Conservation (phyloP, 2,329 filamentous ascomycete genomes). For the Phialophora verrucosa region DNA sequence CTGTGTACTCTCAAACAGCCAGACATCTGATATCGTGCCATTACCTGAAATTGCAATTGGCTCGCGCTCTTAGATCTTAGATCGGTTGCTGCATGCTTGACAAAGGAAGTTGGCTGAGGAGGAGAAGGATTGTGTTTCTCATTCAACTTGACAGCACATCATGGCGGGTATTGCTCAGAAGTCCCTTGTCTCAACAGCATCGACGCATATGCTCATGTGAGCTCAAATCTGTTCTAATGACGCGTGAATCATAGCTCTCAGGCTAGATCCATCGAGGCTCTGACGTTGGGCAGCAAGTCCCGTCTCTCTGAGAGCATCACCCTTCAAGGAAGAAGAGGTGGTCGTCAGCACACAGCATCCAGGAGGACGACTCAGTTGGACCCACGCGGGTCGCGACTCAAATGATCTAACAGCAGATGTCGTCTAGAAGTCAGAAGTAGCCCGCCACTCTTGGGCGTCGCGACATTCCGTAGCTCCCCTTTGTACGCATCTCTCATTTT, state of each 20-base stretch:
- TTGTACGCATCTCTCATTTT: slow-evolving; percentile 28
- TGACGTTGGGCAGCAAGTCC: slow-evolving; percentile 1
- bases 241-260: slow-evolving; percentile 20
- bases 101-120: neutral
- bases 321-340: neutral
- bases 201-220: slow-evolving; percentile 18
- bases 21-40: neutral
- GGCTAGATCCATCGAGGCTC: slow-evolving; percentile 4
- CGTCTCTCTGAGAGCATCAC: neutral
- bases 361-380: neutral
- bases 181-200: neutral
- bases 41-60: neutral
- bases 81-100: neutral
- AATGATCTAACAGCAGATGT: neutral
- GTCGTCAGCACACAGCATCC: slow-evolving; percentile 4
- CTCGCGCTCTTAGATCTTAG: neutral
- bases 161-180: neutral
- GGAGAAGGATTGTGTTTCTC: neutral
- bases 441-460: neutral
- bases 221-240: slow-evolving; percentile 21
- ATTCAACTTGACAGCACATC: neutral
- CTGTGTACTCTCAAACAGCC: neutral
- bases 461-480: slow-evolving; percentile 5
- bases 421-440: neutral
- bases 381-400: neutral